Base-by-base conservation (phyloP, 768 basidiomycete species). In the Terana coerulea region DNA sequence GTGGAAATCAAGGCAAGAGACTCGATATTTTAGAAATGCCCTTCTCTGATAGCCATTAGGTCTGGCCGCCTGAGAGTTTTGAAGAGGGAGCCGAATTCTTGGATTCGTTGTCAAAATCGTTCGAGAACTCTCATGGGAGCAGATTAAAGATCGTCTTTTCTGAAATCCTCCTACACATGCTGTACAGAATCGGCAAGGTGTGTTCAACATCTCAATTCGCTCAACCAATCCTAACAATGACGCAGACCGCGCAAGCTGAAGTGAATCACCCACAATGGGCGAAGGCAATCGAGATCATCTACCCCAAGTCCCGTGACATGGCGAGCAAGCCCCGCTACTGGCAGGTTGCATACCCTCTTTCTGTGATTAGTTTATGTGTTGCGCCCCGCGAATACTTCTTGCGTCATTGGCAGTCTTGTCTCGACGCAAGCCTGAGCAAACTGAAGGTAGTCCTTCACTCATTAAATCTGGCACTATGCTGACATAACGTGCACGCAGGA, bases 221-320 rank as follows among this genome's bases (percentile, higher is more conserved):
- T 33, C 31, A 39, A 39, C 15, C 2, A 52, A 15, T 47, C 24
- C 49, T 61, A 41, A 52, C 44, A 3, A 36, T 35, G 49, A 33
- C 31, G 21, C 47, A 94, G 89, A 95, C 88, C 33, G 95, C 91
- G 0, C 92, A 94, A 70, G 94, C 91, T 5, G 94, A 98, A 70
- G 93, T 95, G 43, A 97, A 97, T 60, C 88, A 95, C 66, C 94
- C 94, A 0, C 78, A 88, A 58, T 98, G 94, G 94, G 91, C 86
- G 5, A 92, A 91, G 64, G 93, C 94, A 0, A 88, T 94, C 26
- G 87, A 93, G 64, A 72, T 77, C 11, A 90, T 95, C 29, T 84
- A 83, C 64, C 86, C 88, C 2, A 90, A 86, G 62, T 88, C 88
- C 2, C 77, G 79, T 54, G 88, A 91, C 49, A 87, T 94, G 85